These are phyloP conservation scores for Ceratocystis papillata DNA, from an alignment of 2,329 filamentous ascomycete genomes.

Conservation along the genomic window DNA sequence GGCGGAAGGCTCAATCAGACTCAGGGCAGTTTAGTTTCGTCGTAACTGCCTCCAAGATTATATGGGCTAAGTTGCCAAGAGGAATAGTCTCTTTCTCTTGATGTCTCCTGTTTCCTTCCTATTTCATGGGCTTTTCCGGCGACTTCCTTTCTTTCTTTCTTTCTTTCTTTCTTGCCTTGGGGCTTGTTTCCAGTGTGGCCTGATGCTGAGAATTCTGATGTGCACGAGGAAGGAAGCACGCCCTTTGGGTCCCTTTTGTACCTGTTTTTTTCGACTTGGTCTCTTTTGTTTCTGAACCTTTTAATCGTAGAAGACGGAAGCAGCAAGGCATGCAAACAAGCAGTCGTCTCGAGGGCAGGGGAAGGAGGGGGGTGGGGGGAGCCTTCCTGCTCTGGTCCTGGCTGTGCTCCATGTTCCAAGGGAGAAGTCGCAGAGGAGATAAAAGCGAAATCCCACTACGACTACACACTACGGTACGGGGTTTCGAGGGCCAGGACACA, in stretches of 20 bases:
- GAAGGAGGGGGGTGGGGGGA: background rate
- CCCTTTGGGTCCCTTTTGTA: too few species aligned
- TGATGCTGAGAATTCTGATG: background rate
- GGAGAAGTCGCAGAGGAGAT: background rate
- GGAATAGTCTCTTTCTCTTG: background rate
- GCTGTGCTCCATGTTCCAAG: conserved; percentile 6
- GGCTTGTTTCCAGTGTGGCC: background rate
- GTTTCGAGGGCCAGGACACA: background rate
- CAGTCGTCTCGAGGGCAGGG: conserved; percentile 7
- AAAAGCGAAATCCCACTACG: background rate
- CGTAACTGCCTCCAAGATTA: background rate
- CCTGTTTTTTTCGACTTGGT: background rate
- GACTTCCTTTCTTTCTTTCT: background rate
- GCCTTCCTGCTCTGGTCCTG: background rate
- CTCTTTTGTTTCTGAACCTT: background rate
- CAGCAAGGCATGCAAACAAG: conserved; percentile 12
- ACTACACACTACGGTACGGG: background rate
- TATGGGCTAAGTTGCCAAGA: background rate
- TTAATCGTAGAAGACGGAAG: conserved; percentile 9
- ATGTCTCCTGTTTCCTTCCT: conserved; percentile 7
- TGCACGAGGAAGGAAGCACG: background rate
- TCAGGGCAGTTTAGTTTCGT: conserved; percentile 6
- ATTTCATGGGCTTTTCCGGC: background rate
- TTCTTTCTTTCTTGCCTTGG: background rate
- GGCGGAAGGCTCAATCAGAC: background rate